Percentiles rank a stretch among this genome's conserved stretches.
Evolutionary conservation across 2,329 filamentous ascomycete genomes (phyloP).

Genomic region (Westerdykella ornata): DNA sequence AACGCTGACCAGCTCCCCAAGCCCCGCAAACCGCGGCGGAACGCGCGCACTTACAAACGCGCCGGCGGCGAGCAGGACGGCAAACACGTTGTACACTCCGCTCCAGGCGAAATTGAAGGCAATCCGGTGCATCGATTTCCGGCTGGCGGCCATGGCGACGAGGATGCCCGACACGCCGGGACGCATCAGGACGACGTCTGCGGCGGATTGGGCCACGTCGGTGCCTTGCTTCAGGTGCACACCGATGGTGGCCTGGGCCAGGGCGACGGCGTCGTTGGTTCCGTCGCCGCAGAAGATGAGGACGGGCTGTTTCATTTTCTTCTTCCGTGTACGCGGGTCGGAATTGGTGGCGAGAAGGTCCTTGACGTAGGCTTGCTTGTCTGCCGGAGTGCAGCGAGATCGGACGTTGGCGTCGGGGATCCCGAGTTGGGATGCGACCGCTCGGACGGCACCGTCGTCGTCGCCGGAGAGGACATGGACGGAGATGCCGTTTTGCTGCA

Average conservation of each 20-base stretch:
- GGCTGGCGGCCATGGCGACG: conserved; percentile 49
- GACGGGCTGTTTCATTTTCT: conserved; percentile 17
- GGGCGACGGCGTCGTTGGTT: conserved; percentile 70
- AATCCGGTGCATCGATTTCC: conserved; percentile 37
- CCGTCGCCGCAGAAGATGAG: conserved; percentile 71
- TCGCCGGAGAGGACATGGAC: conserved; percentile 56
- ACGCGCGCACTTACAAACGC: conserved; percentile 49
- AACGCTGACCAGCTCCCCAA: conserved; percentile 69
- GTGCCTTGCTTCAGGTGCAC: conserved; percentile 55
- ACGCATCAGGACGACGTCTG: conserved; percentile 62
- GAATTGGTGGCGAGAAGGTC: conserved; percentile 14
- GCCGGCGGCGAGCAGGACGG: conserved; percentile 59
- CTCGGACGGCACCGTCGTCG: conserved; percentile 44
- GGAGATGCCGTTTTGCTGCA: conserved; percentile 43
- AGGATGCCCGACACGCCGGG: conserved; percentile 51
- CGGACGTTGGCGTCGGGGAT: conserved; percentile 43
- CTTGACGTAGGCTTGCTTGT: conserved; percentile 51
- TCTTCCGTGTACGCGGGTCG: neutral
- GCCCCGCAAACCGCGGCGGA: conserved; percentile 59
- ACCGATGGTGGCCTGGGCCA: conserved; percentile 64
- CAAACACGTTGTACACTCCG: conserved; percentile 63
- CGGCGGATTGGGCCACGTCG: conserved; percentile 60
- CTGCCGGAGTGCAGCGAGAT: conserved; percentile 45
- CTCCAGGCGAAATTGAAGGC: conserved; percentile 66
- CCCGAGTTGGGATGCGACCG: conserved; percentile 35